phyloP scores from a whole-genome alignment of 495 filamentous ascomycete genomes.

The Neurospora sp. region DNA sequence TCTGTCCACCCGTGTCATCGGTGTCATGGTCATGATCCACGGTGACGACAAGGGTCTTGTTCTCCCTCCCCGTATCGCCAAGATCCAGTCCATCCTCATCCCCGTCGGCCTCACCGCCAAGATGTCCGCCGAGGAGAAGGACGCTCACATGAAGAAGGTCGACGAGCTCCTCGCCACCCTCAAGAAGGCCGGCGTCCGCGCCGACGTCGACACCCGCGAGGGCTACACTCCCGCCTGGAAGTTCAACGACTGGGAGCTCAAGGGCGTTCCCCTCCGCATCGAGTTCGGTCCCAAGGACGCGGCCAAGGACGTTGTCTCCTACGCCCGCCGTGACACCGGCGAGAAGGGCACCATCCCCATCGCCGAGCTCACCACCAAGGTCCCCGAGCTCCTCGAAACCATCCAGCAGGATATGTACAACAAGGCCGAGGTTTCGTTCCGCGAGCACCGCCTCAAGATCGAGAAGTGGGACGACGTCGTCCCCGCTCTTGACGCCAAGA shows the following conservation, averaged over 20 bases:
- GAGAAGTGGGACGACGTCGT: conserved; percentile 84
- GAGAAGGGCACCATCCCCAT: conserved; percentile 67
- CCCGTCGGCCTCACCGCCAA: conserved; percentile 91
- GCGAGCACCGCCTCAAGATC: conserved; percentile 65
- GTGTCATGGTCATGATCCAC: conserved; percentile 97
- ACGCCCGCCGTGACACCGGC: conserved; percentile 79
- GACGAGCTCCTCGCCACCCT: conserved; percentile 55
- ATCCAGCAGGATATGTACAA: conserved; percentile 83
- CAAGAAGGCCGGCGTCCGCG: conserved; percentile 55
- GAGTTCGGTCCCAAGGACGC: conserved; percentile 94
- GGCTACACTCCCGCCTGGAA: conserved; percentile 91
- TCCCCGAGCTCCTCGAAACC: conserved; percentile 72
- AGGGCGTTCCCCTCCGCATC: conserved; percentile 83
- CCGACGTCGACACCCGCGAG: conserved; percentile 67
- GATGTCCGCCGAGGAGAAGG: conserved; percentile 64
- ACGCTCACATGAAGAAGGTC: conserved; percentile 59
- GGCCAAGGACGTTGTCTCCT: conserved; percentile 70
- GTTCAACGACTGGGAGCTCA: conserved; percentile 96
- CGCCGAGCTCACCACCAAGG: conserved; percentile 52
- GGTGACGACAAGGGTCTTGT: conserved; percentile 90
- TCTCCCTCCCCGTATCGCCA: conserved; percentile 77
- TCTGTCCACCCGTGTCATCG: conserved; percentile 86
- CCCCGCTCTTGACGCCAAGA: conserved; percentile 77
- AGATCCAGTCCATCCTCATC: conserved; percentile 73
- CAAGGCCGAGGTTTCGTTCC: conserved; percentile 67